Evolutionary conservation across 148 eudicot species (phyloP), one percentile per base, ranked within the genome.

Genomic region (Rhododendron kiyosumense): DNA sequence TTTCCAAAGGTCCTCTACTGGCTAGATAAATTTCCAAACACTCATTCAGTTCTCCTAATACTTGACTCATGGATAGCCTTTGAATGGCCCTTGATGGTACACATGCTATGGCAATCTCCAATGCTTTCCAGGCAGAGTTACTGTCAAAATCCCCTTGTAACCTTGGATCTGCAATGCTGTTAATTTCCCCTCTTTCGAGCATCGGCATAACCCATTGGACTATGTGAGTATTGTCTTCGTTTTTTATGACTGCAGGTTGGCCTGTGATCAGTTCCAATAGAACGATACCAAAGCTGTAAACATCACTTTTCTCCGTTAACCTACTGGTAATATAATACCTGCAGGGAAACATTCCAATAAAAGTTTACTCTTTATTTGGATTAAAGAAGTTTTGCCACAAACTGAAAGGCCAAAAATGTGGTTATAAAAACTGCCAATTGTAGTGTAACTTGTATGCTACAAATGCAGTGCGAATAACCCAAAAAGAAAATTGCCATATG

Each of bases 211-310:
- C 83, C 90, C 90, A 86, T 43, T 81, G 76, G 61, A 65, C 81
- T 46, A 89, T 83, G 65, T 51, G 17, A 34, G 20, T n/a, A 14
- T 48, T 49, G 41, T 79, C 71, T 26, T 65, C 11, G 26, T 36
- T 30, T 20, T 74, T 83, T 65, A 77, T 12, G 45, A 86, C 34
- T 81, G 87, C 87, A 2, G 85, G 30, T 65, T 59, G 83, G 3
- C 88, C 87, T 38, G 88, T 89, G 74, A 89, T 89, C 17, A 89
- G 78, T 43, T 86, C 88, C 12, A 89, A 48, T 26, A 89, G 57
- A 38, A 4, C 65, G n/a, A 59, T 9, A 59, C 65, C 65, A 59
- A 59, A 59, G 65, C 65, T 59, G 65, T 59, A 59, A 59, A 59
- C 65, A 7, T 59, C 65, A n/a, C 65, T 59, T 59, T 59, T 59